Percentiles rank a stretch among this genome's conserved stretches.
Evolutionary conservation across 177 flowering plant genomes (phyloP).

Genomic region (Telopea speciosissima): DNA sequence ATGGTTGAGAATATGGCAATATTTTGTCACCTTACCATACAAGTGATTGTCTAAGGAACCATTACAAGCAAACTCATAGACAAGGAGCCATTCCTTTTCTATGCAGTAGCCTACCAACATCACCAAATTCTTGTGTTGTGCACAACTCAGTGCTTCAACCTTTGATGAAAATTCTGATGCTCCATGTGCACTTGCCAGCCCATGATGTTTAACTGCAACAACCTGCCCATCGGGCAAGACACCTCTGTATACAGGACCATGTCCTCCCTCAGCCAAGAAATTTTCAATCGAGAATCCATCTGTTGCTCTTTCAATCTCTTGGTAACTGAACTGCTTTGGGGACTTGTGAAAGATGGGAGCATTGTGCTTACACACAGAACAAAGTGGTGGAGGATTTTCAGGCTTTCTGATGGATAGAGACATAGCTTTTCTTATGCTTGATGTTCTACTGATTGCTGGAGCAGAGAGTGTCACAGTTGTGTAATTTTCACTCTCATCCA

Average conservation of each 20-base stretch:
- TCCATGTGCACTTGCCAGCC: slow-evolving; percentile 29
- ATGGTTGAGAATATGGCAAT: too few relatives aligned
- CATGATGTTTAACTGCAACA: slow-evolving; percentile 41
- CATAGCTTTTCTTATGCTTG: slow-evolving; percentile 33
- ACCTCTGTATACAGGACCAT: slow-evolving; percentile 34
- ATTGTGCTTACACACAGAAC: slow-evolving; percentile 37
- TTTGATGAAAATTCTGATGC: slow-evolving; percentile 36
- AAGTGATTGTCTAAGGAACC: slow-evolving; percentile 40
- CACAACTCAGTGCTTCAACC: slow-evolving; percentile 45
- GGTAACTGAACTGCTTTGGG: slow-evolving; percentile 32
- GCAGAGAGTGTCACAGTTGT: background rate
- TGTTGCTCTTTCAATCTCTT: slow-evolving; percentile 33
- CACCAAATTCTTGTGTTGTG: slow-evolving; percentile 43
- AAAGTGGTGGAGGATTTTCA: slow-evolving; percentile 38
- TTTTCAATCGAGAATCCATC: slow-evolving; percentile 28
- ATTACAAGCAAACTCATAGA: slow-evolving; percentile 43
- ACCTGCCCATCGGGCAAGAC: slow-evolving; percentile 39
- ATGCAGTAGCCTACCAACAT: slow-evolving; percentile 39
- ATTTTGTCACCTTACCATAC: slow-evolving; percentile 20
- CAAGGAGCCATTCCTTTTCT: slow-evolving; percentile 31
- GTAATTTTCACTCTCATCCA: background rate
- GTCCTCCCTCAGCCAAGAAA: slow-evolving; percentile 38
- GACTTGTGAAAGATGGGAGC: slow-evolving; percentile 33
- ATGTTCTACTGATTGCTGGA: slow-evolving; percentile 20
- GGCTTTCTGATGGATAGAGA: slow-evolving; percentile 29